Base-by-base conservation (phyloP, 257 asterid genomes). In the Mitragyna speciosa region DNA sequence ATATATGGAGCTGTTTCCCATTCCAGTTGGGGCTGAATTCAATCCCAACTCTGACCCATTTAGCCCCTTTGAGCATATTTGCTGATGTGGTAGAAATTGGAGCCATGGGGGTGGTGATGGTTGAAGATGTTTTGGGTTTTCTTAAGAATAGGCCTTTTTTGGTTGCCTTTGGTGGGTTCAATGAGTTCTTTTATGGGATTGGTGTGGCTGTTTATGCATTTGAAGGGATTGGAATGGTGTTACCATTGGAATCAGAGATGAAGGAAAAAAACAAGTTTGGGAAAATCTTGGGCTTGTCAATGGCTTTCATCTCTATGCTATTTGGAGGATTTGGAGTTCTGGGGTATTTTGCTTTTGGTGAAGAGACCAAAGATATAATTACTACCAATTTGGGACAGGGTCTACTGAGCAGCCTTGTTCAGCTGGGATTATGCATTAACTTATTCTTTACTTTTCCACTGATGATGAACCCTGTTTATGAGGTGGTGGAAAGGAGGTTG, bases 391-490 rank as follows among this genome's bases (percentile, higher is more conserved):
- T 94, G 87, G 97, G 97, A 17, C 86, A 71, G 52, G 97, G 97
- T 16, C 2, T 87, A 59, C 8, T 94, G 77, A 93, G 96, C 73
- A 86, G 82, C 12, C 14, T 91, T 54, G 97, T 94, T 31, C 97
- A 93, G 86, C 56, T 93, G 16, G 97, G 97, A 12, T 87, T 94
- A 17, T 84, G 91, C 61, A 77, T 93, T 7, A 94, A 94, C 80
- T 80, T 93, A 68, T 94, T 94, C 87, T 86, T 93, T 33, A 86
- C 96, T 1, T 90, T 93, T 59, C 97, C 98, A 0, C 69, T 89
- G 85, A 93, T 94, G 98, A 94, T 94, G 97, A 90, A 94, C 80
- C 97, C 98, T 0, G 97, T 94, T 31, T 93, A 89, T 75, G 98
- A 94, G 75, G 95, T 94, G 70, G 85, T 93, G 75, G 98, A 94